phyloP scores from a whole-genome alignment of 495 filamentous ascomycete species.

The Penicillium macrosclerotiorum region DNA sequence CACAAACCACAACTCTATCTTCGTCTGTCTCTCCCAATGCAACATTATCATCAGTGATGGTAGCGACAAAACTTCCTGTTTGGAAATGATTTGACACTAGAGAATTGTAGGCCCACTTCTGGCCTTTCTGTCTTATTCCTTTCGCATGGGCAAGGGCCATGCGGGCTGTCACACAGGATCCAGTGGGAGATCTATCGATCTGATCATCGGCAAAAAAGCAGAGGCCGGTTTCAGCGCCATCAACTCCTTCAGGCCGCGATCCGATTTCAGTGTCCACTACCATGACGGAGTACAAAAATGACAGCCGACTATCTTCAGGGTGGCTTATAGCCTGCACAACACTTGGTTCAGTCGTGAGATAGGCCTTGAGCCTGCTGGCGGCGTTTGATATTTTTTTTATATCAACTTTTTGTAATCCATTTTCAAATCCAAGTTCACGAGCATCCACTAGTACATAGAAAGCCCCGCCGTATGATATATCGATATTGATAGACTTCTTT shows the following conservation, averaged over 20 bases:
- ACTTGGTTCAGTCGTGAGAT: conserved; percentile 4
- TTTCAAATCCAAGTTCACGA: conserved; percentile 13
- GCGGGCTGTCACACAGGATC: conserved; percentile 22
- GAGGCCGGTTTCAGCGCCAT: conserved; percentile 13
- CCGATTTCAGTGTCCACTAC: conserved; percentile 17
- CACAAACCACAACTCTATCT: conserved; percentile 3
- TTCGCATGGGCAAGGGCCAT: conserved; percentile 24
- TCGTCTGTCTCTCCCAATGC: neutral
- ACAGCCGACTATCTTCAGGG: conserved; percentile 7
- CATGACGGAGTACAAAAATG: conserved; percentile 20
- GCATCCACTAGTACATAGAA: conserved; percentile 14
- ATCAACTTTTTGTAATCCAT: conserved; percentile 15
- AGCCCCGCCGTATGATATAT: conserved; percentile 16
- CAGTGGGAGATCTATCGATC: conserved; percentile 30
- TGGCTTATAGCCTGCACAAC: conserved; percentile 9
- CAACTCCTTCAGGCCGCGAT: conserved; percentile 19
- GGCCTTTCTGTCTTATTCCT: conserved; percentile 1
- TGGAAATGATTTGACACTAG: conserved; percentile 5
- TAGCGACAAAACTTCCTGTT: neutral
- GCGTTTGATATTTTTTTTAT: conserved; percentile 3
- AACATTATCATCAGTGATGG: conserved; percentile 1
- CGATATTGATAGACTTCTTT: conserved; percentile 4
- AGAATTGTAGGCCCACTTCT: conserved; percentile 25
- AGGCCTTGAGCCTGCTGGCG: conserved; percentile 16
- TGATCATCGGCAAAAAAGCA: conserved; percentile 27